A percentile compares a stretch with the other conserved stretches of the same genome.
These are phyloP conservation scores for Chamaenerion angustifolium DNA, from an alignment of 345 rosid genomes.

Conservation along the genomic window DNA sequence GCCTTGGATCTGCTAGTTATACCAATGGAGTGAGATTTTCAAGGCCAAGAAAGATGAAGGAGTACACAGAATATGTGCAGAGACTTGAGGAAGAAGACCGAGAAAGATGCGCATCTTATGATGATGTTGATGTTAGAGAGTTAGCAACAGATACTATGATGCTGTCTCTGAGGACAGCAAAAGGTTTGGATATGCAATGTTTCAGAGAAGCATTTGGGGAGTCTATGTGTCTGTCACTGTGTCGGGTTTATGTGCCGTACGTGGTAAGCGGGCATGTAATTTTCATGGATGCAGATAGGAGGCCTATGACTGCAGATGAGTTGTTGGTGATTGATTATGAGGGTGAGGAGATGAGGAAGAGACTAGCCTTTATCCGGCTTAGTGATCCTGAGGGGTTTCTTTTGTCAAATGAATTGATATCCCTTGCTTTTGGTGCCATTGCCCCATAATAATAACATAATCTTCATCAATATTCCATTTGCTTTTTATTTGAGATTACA, in stretches of 20 bases:
- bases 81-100: slow-evolving; percentile 42
- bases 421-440: slow-evolving; percentile 47
- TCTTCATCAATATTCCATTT: neutral
- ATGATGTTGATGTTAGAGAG: slow-evolving; percentile 35
- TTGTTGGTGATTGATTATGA: slow-evolving; percentile 16
- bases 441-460: slow-evolving; percentile 15
- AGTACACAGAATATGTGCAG: slow-evolving; percentile 43
- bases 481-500: too few relatives aligned
- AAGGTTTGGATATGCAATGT: slow-evolving; percentile 54
- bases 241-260: slow-evolving; percentile 44
- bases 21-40: slow-evolving; percentile 72
- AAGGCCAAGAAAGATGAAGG: slow-evolving; percentile 72
- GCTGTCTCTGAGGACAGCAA: slow-evolving; percentile 81
- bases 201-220: slow-evolving; percentile 50
- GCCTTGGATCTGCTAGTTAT: slow-evolving; percentile 91
- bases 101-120: slow-evolving; percentile 13
- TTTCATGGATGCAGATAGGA: slow-evolving; percentile 51
- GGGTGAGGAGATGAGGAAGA: slow-evolving; percentile 14
- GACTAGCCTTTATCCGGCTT: slow-evolving; percentile 44
- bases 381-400: slow-evolving; percentile 91
- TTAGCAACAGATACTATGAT: slow-evolving; percentile 68
- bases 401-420: slow-evolving; percentile 72
- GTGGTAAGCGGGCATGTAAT: slow-evolving; percentile 60
- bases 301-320: slow-evolving; percentile 27
- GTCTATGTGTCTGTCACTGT: slow-evolving; percentile 35